Base-by-base conservation (phyloP, 2,329 filamentous ascomycete species). In the Microdochium paspali region DNA sequence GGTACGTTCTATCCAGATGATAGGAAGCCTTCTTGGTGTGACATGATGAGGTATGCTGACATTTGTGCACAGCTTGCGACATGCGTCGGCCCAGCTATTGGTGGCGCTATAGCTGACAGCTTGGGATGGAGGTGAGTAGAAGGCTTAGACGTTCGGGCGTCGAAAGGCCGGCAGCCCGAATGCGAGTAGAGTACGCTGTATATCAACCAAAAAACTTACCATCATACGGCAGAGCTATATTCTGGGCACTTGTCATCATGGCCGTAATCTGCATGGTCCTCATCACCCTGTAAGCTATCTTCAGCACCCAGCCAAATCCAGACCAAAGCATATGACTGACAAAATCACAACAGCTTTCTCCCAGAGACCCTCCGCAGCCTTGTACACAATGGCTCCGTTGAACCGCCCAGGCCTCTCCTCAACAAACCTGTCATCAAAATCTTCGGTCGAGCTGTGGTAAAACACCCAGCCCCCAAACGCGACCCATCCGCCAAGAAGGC, bases 161-260 rank as follows among this genome's bases (percentile, higher is more conserved):
- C n/a, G n/a, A n/a, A n/a, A n/a, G n/a, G n/a, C n/a, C n/a, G n/a
- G n/a, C n/a, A n/a, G n/a, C n/a, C n/a, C n/a, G n/a, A n/a, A n/a
- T n/a, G n/a, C n/a, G n/a, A n/a, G n/a, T n/a, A n/a, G n/a, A n/a
- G n/a, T n/a, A n/a, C n/a, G n/a, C n/a, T n/a, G n/a, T n/a, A n/a
- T n/a, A n/a, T n/a, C n/a, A n/a, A n/a, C n/a, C n/a, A n/a, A n/a
- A 7, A 28, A 28, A 7, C 26, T 28, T 13, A 28, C 13, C 13
- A 13, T 7, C 26, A 13, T 28, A 7, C 13, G 7, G 15, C n/a
- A 35, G 31, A n/a, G 31, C 31, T n/a, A 35, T 78, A 6, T 79
- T 79, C 52, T 79, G 74, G 72, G 74, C 77, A 49, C 61, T 79
- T 4, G 61, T 69, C 25, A 74, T 78, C 20, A 62, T 72, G 45